These are phyloP conservation scores for Podospora comata DNA, from an alignment of 495 filamentous ascomycete genomes.

Conservation along the genomic window DNA sequence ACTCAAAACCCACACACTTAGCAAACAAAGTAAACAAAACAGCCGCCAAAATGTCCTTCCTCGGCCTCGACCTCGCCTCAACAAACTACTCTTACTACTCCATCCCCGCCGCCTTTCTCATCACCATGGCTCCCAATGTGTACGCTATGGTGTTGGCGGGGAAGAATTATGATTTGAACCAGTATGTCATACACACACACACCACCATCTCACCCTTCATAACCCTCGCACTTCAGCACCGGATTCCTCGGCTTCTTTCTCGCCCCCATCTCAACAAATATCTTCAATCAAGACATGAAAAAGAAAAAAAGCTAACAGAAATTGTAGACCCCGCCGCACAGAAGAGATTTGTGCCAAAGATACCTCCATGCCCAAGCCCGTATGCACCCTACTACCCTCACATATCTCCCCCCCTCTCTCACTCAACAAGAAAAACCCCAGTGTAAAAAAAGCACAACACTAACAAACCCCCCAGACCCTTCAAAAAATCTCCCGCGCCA, in stretches of 20 bases:
- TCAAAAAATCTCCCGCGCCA: conserved; percentile 45
- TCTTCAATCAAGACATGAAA: no score
- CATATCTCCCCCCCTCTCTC: no score
- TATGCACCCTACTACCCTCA: conserved; percentile 9
- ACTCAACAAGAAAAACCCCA: no score
- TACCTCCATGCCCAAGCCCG: conserved; percentile 42
- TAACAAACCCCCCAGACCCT: conserved; percentile 22
- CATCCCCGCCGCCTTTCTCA: conserved; percentile 45
- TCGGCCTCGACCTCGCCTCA: conserved; percentile 38
- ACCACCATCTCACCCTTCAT: not conserved
- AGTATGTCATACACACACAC: conserved; percentile 16
- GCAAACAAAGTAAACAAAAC: not conserved
- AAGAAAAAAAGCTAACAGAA: no score
- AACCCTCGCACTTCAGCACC: no score
- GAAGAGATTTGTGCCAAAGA: conserved; percentile 35
- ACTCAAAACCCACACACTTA: not conserved
- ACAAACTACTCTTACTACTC: conserved; percentile 48
- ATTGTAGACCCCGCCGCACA: conserved; percentile 24
- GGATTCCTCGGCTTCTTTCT: no score
- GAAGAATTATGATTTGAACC: conserved; percentile 39
- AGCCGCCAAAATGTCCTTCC: conserved; percentile 36
- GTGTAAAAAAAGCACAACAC: no score
- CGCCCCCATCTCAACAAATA: no score
- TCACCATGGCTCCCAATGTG: conserved; percentile 37
- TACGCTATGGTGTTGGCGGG: conserved; percentile 40